Conservation (phyloP, 148 eudicot species). For the Cornus suecica region DNA sequence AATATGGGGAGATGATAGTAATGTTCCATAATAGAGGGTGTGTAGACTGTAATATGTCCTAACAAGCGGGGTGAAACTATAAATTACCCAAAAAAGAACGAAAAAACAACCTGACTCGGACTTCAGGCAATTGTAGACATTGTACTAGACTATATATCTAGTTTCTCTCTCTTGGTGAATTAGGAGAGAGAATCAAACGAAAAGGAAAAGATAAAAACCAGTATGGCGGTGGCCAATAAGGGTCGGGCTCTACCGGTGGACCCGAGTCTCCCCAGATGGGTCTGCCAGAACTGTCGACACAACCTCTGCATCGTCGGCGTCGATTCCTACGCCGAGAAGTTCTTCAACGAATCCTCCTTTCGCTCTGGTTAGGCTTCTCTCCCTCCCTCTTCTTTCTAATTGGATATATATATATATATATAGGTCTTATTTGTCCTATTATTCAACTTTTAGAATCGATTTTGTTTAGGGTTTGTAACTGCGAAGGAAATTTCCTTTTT, state of each 20-base stretch:
- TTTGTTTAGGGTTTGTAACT: neutral
- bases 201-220: constrained; percentile 24
- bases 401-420: neutral
- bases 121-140: too few relatives aligned
- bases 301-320: constrained; percentile 76
- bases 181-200: constrained; percentile 1
- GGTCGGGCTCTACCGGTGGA: constrained; percentile 59
- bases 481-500: neutral
- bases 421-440: neutral
- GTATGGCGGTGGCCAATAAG: constrained; percentile 18
- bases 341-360: constrained; percentile 36
- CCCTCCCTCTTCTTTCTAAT: neutral
- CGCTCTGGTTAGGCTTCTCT: constrained; percentile 54
- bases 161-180: neutral
- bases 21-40: too few relatives aligned
- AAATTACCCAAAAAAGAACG: too few relatives aligned
- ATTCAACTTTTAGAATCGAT: neutral
- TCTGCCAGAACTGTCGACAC: constrained; percentile 88
- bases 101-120: too few relatives aligned
- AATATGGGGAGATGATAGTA: too few relatives aligned
- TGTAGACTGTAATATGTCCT: too few relatives aligned
- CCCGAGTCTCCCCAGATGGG: constrained; percentile 76
- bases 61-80: too few relatives aligned
- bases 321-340: constrained; percentile 72
- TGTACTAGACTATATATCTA: too few relatives aligned